A percentile compares a stretch with the other conserved stretches of the same genome.
Conservation (phyloP, 495 filamentous ascomycete species). For the Terfezia boudieri region DNA sequence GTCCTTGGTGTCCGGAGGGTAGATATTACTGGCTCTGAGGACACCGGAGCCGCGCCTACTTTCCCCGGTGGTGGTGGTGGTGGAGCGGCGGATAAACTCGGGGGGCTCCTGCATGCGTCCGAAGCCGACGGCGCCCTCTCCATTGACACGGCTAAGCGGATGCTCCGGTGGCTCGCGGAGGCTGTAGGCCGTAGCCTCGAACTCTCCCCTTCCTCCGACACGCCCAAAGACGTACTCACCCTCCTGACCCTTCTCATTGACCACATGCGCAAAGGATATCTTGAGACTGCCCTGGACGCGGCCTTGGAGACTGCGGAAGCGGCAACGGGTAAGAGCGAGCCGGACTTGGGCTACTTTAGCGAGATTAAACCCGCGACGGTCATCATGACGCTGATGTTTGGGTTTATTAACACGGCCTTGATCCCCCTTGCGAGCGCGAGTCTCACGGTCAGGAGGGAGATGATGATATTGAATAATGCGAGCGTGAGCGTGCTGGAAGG, state of each 20-base stretch:
- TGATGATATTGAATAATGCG: slow-evolving; percentile 61
- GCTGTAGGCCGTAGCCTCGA: slow-evolving; percentile 84
- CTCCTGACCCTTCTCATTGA: slow-evolving; percentile 64
- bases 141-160: slow-evolving; percentile 71
- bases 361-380: slow-evolving; percentile 60
- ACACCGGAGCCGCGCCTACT: too few species aligned
- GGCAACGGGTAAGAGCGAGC: slow-evolving; percentile 57
- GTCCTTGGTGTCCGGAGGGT: slow-evolving; percentile 14
- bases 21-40: slow-evolving; percentile 14
- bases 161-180: slow-evolving; percentile 96
- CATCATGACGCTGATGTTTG: slow-evolving; percentile 79
- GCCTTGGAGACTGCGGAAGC: slow-evolving; percentile 56
- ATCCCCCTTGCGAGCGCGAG: slow-evolving; percentile 71
- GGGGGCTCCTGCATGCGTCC: slow-evolving; percentile 55
- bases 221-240: slow-evolving; percentile 80
- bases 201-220: slow-evolving; percentile 62
- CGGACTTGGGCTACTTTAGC: slow-evolving; percentile 66
- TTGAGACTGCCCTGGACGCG: slow-evolving; percentile 84
- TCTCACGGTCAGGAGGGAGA: slow-evolving; percentile 67
- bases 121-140: slow-evolving; percentile 72
- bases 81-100: slow-evolving; percentile 10
- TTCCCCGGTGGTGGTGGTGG: slow-evolving; percentile 11
- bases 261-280: slow-evolving; percentile 80
- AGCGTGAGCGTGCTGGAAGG: slow-evolving; percentile 61
- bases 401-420: slow-evolving; percentile 74